Percentiles rank a stretch among this genome's conserved stretches.
Evolutionary conservation across 345 rosid genomes (phyloP).

Genomic region (Corchorus olitorius): DNA sequence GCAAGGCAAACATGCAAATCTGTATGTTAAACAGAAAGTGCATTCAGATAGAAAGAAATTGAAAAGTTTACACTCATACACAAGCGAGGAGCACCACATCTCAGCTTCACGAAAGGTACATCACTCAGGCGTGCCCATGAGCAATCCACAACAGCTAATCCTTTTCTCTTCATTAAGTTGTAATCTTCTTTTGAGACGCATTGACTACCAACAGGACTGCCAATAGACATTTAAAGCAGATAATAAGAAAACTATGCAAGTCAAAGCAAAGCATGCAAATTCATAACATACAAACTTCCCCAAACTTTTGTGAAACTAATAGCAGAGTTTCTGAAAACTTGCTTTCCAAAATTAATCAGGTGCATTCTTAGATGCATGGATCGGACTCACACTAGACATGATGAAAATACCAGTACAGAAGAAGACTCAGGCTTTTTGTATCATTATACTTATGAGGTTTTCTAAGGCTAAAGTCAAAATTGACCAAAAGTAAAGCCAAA

Average conservation of each 20-base stretch:
- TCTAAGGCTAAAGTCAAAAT: no score
- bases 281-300: not conserved
- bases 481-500: no score
- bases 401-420: not conserved
- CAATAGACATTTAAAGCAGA: slow-evolving; percentile 20
- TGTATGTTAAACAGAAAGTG: not conserved
- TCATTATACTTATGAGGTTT: no score
- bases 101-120: slow-evolving; percentile 92
- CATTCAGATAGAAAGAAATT: not conserved
- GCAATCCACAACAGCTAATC: slow-evolving; percentile 97
- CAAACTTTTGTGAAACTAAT: not conserved
- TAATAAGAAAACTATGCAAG: slow-evolving; percentile 9
- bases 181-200: slow-evolving; percentile 90
- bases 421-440: not conserved
- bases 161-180: slow-evolving; percentile 70
- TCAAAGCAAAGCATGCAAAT: slow-evolving; percentile 4
- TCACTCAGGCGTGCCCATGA: slow-evolving; percentile 95
- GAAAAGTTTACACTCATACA: slow-evolving; percentile 52
- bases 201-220: slow-evolving; percentile 90
- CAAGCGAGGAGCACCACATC: slow-evolving; percentile 88
- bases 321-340: not conserved
- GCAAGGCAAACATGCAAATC: not conserved
- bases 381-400: not conserved
- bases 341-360: not conserved
- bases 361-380: not conserved